phyloP scores from a whole-genome alignment of 345 rosid species.

The Aegle marmelos region DNA sequence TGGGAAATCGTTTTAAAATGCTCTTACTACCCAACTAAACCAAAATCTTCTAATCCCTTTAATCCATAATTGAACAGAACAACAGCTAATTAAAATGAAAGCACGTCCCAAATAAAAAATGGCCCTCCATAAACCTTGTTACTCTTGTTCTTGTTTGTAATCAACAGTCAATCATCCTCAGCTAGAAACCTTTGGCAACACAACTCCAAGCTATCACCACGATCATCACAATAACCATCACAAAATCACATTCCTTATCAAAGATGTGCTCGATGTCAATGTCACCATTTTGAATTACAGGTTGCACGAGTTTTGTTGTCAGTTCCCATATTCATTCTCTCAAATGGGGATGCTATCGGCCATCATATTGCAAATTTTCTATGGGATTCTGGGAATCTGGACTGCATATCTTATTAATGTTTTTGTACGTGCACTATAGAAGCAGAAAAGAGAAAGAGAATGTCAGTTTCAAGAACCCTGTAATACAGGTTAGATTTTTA shows the following conservation, averaged over 20 bases:
- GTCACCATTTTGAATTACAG: conserved; percentile 36
- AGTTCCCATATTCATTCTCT: conserved; percentile 84
- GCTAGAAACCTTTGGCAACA: conserved; percentile 37
- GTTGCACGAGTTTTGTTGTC: conserved; percentile 83
- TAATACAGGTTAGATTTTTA: conserved; percentile 62
- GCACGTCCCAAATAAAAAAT: conserved; percentile 2
- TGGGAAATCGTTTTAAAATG: too few species aligned
- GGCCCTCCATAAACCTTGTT: conserved; percentile 7
- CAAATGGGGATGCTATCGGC: conserved; percentile 91
- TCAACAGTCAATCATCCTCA: conserved; percentile 21
- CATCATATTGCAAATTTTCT: conserved; percentile 65
- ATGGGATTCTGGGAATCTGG: conserved; percentile 79
- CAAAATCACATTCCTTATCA: conserved; percentile 49
- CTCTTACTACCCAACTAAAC: conserved; percentile 20
- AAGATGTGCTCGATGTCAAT: conserved; percentile 31
- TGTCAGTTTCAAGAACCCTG: conserved; percentile 83
- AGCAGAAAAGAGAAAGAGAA: conserved; percentile 74
- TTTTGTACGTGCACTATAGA: conserved; percentile 69
- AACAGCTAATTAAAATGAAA: background rate
- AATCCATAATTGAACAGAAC: conserved; percentile 13
- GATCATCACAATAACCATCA: conserved; percentile 15
- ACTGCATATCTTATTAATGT: conserved; percentile 84
- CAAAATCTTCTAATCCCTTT: conserved; percentile 9
- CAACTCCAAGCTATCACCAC: conserved; percentile 7
- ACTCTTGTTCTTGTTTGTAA: conserved; percentile 16